Evolutionary conservation across 495 filamentous ascomycete genomes (phyloP), one percentile per base, ranked within the genome.

Genomic region (Cercophora sp.): DNA sequence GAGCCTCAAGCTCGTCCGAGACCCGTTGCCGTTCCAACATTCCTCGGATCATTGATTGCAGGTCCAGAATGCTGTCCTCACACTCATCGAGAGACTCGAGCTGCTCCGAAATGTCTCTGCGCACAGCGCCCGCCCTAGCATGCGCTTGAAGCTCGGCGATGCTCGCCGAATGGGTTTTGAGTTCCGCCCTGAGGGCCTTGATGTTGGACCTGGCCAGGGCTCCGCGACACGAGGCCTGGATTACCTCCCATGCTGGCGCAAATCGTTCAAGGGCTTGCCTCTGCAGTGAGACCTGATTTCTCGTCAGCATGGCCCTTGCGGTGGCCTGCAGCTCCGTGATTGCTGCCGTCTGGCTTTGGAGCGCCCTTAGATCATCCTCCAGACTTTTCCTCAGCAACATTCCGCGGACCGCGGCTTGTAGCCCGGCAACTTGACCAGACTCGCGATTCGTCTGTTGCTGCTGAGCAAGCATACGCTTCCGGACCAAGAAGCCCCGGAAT

Each of bases 401-500:
- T 29, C 79, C 81, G 29, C 79, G 71, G 53, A 74, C 68, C 11
- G 75, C 75, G 20, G 79, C 75, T 55, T 85, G 81, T 23, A 84
- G 62, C 40, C 67, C 57, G 18, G 70, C 62, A 25, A 79, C 67
- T 5, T 76, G 72, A 26, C 70, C 75, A 49, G 69, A 54, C 58
- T 64, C 61, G 58, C 69, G 68, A 56, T 65, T 70, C 13, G 77
- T 77, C 55, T 84, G 74, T 19, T 76, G 68, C 27, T 80, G 68
- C 60, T 88, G 83, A 15, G 61, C 66, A 35, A 52, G 52, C 42
- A 85, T 50, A 35, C 68, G 68, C 56, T 73, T 71, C 11, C 84
- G 78, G 35, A 72, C 62, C 52, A 84, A 66, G 44, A 76, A 75
- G 9, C 81, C 83, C 63, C 85, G 75, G 55, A 85, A 80, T 15